These are phyloP conservation scores for Ajuga reptans DNA, from an alignment of 305 asterid genomes.

Conservation along the genomic window DNA sequence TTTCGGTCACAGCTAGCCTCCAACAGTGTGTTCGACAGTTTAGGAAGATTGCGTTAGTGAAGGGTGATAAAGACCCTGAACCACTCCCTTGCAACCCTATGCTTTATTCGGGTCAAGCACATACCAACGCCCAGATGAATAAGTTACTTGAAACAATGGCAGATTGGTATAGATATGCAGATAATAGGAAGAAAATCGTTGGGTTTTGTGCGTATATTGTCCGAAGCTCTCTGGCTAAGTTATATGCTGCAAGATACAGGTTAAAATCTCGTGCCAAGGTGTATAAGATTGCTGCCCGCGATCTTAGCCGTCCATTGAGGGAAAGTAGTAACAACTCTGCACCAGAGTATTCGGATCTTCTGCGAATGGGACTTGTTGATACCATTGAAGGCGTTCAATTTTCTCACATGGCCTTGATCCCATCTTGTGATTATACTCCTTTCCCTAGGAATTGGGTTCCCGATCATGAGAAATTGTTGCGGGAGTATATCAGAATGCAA, in stretches of 20 bases:
- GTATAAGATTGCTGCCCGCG: conserved; percentile 71
- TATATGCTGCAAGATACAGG: conserved; percentile 89
- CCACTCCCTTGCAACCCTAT: conserved; percentile 92
- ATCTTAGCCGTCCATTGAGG: conserved; percentile 70
- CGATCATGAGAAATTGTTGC: conserved; percentile 64
- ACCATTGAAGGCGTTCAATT: conserved; percentile 80
- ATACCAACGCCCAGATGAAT: conserved; percentile 88
- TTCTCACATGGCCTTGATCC: conserved; percentile 67
- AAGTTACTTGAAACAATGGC: conserved; percentile 88
- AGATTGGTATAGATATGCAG: conserved; percentile 93
- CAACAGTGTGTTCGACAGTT: conserved; percentile 77
- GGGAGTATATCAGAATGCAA: conserved; percentile 62
- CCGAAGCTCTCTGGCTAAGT: conserved; percentile 79
- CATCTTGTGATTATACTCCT: conserved; percentile 81
- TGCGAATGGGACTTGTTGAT: conserved; percentile 90
- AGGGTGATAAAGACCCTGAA: conserved; percentile 88
- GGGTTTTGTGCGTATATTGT: conserved; percentile 91
- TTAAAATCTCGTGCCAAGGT: conserved; percentile 92
- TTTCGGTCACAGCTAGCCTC: conserved; percentile 77
- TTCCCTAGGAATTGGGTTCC: conserved; percentile 88
- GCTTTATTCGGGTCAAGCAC: conserved; percentile 96
- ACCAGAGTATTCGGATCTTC: conserved; percentile 88
- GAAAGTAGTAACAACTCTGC: conserved; percentile 72
- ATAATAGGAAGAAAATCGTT: conserved; percentile 74
- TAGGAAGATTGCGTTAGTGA: conserved; percentile 60